These are phyloP conservation scores for Tylopilus balloui DNA, from an alignment of 768 basidiomycete genomes.

Conservation along the genomic window DNA sequence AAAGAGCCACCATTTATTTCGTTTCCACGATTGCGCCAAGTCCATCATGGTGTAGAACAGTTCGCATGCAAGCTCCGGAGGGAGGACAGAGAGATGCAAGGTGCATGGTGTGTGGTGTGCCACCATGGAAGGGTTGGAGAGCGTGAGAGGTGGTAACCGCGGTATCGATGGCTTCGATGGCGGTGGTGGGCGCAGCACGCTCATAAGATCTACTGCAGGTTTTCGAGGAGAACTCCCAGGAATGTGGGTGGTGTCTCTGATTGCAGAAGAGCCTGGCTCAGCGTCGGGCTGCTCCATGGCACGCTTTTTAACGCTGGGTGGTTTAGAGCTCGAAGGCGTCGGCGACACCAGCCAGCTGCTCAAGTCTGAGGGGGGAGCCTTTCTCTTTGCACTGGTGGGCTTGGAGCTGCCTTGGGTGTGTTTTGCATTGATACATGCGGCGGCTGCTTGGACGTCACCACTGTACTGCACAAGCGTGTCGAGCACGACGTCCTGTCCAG, in stretches of 20 bases:
- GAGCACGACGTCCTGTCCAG: conserved; percentile 43
- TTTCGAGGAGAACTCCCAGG: conserved; percentile 26
- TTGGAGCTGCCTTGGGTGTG: conserved; percentile 12
- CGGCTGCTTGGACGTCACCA: conserved; percentile 55
- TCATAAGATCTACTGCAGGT: conserved; percentile 46
- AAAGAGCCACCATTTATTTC: conserved; percentile 83
- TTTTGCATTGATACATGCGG: conserved; percentile 34
- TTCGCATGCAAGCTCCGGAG: conserved; percentile 68
- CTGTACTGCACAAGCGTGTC: conserved; percentile 53
- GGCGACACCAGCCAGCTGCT: conserved; percentile 48
- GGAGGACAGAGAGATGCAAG: conserved; percentile 62
- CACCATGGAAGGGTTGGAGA: conserved; percentile 60
- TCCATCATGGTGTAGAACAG: conserved; percentile 72
- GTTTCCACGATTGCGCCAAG: conserved; percentile 56
- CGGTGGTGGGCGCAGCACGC: conserved; percentile 50
- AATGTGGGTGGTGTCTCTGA: conserved; percentile 16
- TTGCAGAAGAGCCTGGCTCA: neutral
- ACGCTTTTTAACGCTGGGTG: conserved; percentile 20
- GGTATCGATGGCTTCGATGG: conserved; percentile 28
- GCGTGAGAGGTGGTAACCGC: conserved; percentile 55
- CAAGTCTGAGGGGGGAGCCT: conserved; percentile 44
- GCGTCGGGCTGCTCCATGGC: conserved; percentile 2
- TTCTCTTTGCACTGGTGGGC: conserved; percentile 37
- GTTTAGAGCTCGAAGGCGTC: conserved; percentile 16
- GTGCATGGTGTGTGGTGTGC: conserved; percentile 72